These are phyloP conservation scores for Mortierella claussenii DNA, from an alignment of 192 early-diverging fungal genomes.

Conservation along the genomic window DNA sequence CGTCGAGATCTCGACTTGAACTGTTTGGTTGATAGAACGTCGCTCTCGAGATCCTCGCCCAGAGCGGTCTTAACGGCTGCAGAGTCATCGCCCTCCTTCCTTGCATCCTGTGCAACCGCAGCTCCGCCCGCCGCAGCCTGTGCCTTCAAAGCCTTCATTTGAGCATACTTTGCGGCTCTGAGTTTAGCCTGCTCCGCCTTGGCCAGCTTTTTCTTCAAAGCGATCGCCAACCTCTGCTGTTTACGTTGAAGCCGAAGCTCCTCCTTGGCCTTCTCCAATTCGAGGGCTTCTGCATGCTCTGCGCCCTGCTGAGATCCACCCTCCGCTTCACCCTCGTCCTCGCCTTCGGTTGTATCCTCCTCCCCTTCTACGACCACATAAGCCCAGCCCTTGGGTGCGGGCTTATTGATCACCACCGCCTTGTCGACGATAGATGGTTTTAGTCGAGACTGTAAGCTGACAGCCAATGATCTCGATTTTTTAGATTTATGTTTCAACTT, in stretches of 20 bases:
- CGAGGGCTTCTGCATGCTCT: not conserved
- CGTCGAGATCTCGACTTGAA: not conserved
- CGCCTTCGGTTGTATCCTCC: constrained; percentile 46
- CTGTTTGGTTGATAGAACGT: too few species aligned
- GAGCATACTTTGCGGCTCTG: constrained; percentile 15
- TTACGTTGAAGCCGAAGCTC: constrained; percentile 1
- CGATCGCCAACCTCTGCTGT: not conserved
- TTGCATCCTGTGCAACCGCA: not conserved
- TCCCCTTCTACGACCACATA: constrained; percentile 55
- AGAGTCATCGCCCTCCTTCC: not conserved
- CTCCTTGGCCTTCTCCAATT: constrained; percentile 1
- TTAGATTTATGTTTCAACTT: constrained; percentile 42
- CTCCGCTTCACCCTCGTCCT: constrained; percentile 39
- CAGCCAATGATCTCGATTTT: constrained; percentile 29
- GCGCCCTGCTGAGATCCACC: not conserved
- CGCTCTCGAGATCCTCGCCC: too few species aligned
- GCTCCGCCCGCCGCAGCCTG: not conserved
- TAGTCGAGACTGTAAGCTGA: constrained; percentile 30
- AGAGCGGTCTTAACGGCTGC: too few species aligned
- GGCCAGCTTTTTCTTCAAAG: constrained; percentile 22
- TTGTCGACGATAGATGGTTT: constrained; percentile 45
- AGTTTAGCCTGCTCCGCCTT: constrained; percentile 13
- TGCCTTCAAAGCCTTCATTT: constrained; percentile 4
- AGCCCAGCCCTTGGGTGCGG: constrained; percentile 58
- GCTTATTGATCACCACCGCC: constrained; percentile 42